phyloP scores from a whole-genome alignment of 306 rosid genomes.

The Vigna hirtella region DNA sequence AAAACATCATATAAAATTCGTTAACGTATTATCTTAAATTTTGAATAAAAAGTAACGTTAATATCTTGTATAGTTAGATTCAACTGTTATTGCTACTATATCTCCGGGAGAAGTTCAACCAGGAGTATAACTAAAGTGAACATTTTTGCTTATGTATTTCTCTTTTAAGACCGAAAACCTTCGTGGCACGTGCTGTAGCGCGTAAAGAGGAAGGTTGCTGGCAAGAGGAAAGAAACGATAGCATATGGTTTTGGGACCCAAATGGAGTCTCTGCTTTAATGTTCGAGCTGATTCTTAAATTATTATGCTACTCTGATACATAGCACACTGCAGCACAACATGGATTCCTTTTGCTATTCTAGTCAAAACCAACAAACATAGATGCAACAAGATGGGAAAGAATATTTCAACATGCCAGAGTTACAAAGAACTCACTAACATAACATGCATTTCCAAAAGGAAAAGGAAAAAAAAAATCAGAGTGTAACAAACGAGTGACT shows the following conservation, averaged over 20 bases:
- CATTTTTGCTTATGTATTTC: not conserved
- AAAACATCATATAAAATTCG: too few species aligned
- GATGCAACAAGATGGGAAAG: constrained; percentile 50
- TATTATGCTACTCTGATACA: constrained; percentile 24
- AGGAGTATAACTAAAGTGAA: too few species aligned
- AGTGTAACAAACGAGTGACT: not conserved
- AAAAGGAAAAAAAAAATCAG: constrained; percentile 11
- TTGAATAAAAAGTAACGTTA: too few species aligned
- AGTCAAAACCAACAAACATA: constrained; percentile 46
- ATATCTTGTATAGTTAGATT: too few species aligned
- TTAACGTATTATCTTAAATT: too few species aligned
- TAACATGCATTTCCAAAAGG: constrained; percentile 32
- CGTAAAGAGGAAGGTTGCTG: constrained; percentile 60
- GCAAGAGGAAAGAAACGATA: constrained; percentile 36
- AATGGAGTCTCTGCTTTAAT: constrained; percentile 37
- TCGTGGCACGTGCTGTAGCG: constrained; percentile 59
- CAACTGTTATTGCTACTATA: too few species aligned
- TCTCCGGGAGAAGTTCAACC: too few species aligned
- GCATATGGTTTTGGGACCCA: constrained; percentile 59
- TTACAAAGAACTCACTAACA: constrained; percentile 34
- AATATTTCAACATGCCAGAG: constrained; percentile 36
- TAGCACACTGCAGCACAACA: constrained; percentile 45
- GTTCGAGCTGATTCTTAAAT: constrained; percentile 27
- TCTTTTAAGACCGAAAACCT: constrained; percentile 29
- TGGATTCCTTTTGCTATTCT: constrained; percentile 41